A percentile compares a stretch with the other conserved stretches of the same genome.
These are phyloP conservation scores for Phytomonas sp. DNA, from an alignment of 208 protist genomes.

Conservation along the genomic window DNA sequence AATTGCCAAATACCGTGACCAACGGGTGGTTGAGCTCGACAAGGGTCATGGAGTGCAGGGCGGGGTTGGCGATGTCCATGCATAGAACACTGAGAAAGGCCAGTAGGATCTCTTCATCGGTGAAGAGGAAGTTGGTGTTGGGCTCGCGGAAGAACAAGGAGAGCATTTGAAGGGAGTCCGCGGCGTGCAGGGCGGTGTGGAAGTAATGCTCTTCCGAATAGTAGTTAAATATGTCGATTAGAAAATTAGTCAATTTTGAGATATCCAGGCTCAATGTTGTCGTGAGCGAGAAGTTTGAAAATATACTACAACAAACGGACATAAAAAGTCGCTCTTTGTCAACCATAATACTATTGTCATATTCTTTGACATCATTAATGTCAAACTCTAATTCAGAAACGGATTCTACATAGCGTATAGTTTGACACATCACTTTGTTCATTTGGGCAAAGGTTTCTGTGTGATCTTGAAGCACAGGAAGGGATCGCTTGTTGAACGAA, in stretches of 20 bases:
- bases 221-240: constrained; percentile 41
- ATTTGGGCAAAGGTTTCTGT: constrained; percentile 57
- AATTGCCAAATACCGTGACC: constrained; percentile 61
- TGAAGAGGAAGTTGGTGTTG: constrained; percentile 63
- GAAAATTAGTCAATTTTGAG: constrained; percentile 57
- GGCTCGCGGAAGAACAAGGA: constrained; percentile 72
- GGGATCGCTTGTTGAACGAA: constrained; percentile 10
- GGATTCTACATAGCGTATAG: constrained; percentile 70
- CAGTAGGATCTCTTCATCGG: constrained; percentile 78
- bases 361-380: constrained; percentile 45
- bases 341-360: constrained; percentile 66
- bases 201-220: constrained; percentile 63
- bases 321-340: constrained; percentile 72
- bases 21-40: constrained; percentile 60
- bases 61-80: constrained; percentile 76
- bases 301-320: constrained; percentile 71
- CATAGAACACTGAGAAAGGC: constrained; percentile 61
- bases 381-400: constrained; percentile 75
- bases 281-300: constrained; percentile 77
- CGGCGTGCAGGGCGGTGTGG: constrained; percentile 74
- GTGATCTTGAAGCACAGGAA: constrained; percentile 47
- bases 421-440: constrained; percentile 60
- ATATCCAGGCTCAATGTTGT: constrained; percentile 35
- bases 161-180: constrained; percentile 78
- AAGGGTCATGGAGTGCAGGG: constrained; percentile 64